Conservation (phyloP, 306 rosid species). For the Alnus rubra region DNA sequence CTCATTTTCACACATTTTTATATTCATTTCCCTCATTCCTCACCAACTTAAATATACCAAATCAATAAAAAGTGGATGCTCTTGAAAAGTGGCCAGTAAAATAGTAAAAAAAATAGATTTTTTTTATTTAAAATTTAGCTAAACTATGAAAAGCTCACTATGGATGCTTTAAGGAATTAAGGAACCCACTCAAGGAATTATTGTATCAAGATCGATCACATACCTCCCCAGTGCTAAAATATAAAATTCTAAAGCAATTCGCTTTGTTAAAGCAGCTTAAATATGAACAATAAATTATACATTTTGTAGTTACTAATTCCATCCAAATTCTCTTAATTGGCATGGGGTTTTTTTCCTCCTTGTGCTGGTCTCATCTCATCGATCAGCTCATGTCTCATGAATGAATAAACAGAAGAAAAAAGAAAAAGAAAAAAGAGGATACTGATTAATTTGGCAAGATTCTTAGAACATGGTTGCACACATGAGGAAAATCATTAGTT, state of each 20-base stretch:
- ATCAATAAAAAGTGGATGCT: too few relatives aligned
- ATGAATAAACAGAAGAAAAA: background rate
- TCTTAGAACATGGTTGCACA: conserved; percentile 21
- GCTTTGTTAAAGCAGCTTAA: background rate
- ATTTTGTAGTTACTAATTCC: background rate
- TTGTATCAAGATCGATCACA: background rate
- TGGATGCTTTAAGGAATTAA: too few relatives aligned
- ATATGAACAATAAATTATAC: background rate
- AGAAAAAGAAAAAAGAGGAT: background rate
- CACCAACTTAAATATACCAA: too few relatives aligned
- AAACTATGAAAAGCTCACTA: too few relatives aligned
- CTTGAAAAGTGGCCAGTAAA: too few relatives aligned
- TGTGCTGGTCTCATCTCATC: background rate
- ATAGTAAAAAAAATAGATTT: too few relatives aligned
- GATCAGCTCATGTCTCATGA: too few relatives aligned
- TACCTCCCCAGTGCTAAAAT: background rate
- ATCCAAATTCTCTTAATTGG: background rate
- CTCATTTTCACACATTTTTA: too few relatives aligned
- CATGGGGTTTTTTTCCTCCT: background rate
- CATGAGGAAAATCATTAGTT: conserved; percentile 45
- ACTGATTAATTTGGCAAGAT: background rate
- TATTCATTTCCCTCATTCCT: too few relatives aligned
- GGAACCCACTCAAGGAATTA: too few relatives aligned
- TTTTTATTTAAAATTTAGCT: too few relatives aligned
- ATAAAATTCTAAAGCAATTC: conserved; percentile 1